Evolutionary conservation across 345 rosid genomes (phyloP), one percentile per base, ranked within the genome.

Genomic region (Populus davidiana): DNA sequence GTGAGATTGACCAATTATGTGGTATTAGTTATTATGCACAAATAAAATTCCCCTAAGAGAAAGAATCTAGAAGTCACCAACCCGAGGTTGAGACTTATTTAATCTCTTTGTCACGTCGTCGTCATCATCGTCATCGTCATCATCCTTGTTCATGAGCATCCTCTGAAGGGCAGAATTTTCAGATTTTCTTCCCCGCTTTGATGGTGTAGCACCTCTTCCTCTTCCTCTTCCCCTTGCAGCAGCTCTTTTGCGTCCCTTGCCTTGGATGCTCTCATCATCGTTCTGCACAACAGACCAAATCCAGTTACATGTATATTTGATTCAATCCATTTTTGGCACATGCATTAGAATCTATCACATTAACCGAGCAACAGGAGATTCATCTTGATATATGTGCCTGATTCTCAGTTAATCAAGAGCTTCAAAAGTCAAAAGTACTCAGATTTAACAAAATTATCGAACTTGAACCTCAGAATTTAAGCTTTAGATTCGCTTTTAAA

Each of bases 151-250:
- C 86, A 83, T 83, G 39, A 90, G 85, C 88, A 87, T 68, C 78
- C 89, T 88, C 71, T 86, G 88, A 80, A 88, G 72, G 41, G 89
- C 84, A 67, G 97, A 86, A 85, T 84, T 89, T 66, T 89, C 92
- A 29, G 88, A 78, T 81, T 86, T 90, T 79, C 85, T 86, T 68
- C 99, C 96, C 63, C 97, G 91, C 83, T 95, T 93, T 75, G 99
- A 87, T 72, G 91, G 59, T 80, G 90, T 76, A 2, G 89, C 84
- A 29, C 90, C 94, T 81, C 93, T 91, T 62, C 91, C 94, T 81
- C 93, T 91, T 62, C 91, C 90, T 83, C 87, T 85, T 72, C 91
- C 92, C 82, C 89, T 88, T 64, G 87, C 83, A 74, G 89, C 87
- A 54, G 92, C 91, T 84, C 99, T 88, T 90, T 95, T 95, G 38